Evolutionary conservation across 2,329 filamentous ascomycete species (phyloP).

Genomic region (Fusarium sororula): DNA sequence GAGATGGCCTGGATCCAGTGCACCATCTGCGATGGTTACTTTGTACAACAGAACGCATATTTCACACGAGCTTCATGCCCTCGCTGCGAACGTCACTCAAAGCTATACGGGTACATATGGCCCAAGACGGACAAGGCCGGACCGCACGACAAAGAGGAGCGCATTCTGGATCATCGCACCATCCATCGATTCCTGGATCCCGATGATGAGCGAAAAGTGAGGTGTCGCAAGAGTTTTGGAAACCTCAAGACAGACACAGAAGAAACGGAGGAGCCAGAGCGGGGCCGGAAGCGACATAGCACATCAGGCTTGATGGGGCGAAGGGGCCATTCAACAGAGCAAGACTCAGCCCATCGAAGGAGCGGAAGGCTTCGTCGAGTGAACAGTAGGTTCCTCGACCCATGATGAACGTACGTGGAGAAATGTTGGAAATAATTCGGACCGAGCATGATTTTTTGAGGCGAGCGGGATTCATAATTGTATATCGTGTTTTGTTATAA

Average conservation of each 20-base stretch:
- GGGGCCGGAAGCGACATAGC: slow-evolving; percentile 38
- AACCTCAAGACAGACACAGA: slow-evolving; percentile 40
- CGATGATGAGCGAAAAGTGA: slow-evolving; percentile 69
- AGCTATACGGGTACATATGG: slow-evolving; percentile 94
- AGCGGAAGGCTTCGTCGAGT: slow-evolving; percentile 49
- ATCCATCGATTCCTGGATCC: slow-evolving; percentile 84
- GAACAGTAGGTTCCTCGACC: slow-evolving; percentile 46
- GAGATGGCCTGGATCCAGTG: slow-evolving; percentile 88
- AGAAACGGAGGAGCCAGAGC: slow-evolving; percentile 38
- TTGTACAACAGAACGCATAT: slow-evolving; percentile 90
- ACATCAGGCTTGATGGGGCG: slow-evolving; percentile 5
- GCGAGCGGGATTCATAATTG: slow-evolving; percentile 14
- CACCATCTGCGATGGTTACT: slow-evolving; percentile 81
- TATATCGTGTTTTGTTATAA: background rate
- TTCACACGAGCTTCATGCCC: slow-evolving; percentile 87
- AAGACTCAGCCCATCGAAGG: slow-evolving; percentile 43
- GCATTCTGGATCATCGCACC: slow-evolving; percentile 83
- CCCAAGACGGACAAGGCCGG: slow-evolving; percentile 90
- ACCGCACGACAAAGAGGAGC: slow-evolving; percentile 74
- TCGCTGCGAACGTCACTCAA: slow-evolving; percentile 93
- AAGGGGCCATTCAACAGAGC: slow-evolving; percentile 16
- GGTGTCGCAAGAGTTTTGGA: slow-evolving; percentile 53
- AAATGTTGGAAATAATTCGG: background rate
- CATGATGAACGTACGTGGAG: slow-evolving; percentile 16
- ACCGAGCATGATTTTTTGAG: background rate